Evolutionary conservation across 2,329 filamentous ascomycete genomes (phyloP), one percentile per base, ranked within the genome.

Genomic region (Myrmaecium sp.): DNA sequence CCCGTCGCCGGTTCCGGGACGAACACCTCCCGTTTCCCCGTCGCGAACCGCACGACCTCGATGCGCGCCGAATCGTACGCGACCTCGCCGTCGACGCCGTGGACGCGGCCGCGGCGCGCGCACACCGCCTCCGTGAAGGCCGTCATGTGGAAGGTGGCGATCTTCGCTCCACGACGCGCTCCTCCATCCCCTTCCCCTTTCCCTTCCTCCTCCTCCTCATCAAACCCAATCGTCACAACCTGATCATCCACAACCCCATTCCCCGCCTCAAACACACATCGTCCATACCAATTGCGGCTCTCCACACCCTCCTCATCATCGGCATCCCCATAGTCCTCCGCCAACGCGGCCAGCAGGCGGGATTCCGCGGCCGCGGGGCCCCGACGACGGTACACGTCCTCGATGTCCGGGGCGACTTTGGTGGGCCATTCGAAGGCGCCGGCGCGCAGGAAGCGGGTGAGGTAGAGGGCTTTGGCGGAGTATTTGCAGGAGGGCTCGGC

Each of bases 171-270:
- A 14, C 71, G 60, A n/a, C n/a, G n/a, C n/a, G n/a, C n/a, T n/a
- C n/a, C n/a, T n/a, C n/a, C n/a, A n/a, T n/a, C n/a, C 27, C 52
- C 48, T 23, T 40, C 52, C 30, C 38, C 38, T 13, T 40, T 30
- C 2, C 34, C 30, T 17, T 41, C 39, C 0, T 33, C 29, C 6
- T 15, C 25, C 32, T 79, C 73, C 23, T 91, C 80, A 8, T 83
- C 76, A 83, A 86, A 95, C 4, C 67, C 71, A 27, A 95, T 69
- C 0, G 78, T 86, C 12, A 95, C 89, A 14, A 76, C 66, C 49
- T 95, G 86, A 42, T 95, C 82, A 48, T 98, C 89, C 42, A 74
- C 81, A 21, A 95, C 89, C 42, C 91, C 74, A 52, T 95, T 98
- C 53, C 92, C 83, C 4, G 74, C 62, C 47, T 94, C 89, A 54